phyloP scores from a whole-genome alignment of 257 asterid species.

The Ilex asprella region DNA sequence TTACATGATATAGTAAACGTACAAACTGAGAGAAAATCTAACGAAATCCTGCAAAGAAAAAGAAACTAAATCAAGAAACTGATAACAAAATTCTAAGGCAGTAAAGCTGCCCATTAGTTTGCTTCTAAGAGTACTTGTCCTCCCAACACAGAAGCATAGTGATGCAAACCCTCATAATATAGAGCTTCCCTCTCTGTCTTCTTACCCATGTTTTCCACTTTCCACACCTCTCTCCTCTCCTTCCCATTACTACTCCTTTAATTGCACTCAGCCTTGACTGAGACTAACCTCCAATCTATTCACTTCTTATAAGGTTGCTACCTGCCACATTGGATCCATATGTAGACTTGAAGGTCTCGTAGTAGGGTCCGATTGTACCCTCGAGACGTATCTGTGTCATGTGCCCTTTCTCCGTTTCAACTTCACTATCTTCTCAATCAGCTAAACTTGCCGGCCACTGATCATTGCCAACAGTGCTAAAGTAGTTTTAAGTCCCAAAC shows the following conservation, averaged over 20 bases:
- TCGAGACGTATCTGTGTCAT: background rate
- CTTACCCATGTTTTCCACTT: background rate
- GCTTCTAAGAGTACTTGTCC: background rate
- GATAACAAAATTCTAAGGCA: no score
- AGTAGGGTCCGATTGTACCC: constrained; percentile 31
- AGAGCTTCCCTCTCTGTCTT: background rate
- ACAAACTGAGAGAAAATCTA: no score
- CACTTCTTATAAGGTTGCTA: no score
- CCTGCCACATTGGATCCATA: no score
- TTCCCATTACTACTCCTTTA: background rate
- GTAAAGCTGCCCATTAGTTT: no score
- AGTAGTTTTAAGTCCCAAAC: background rate
- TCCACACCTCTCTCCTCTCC: background rate
- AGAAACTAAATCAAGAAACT: no score
- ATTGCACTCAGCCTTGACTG: no score
- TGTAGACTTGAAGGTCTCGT: constrained; percentile 16
- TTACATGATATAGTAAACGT: no score
- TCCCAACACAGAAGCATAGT: background rate
- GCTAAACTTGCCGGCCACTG: constrained; percentile 27
- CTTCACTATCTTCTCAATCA: constrained; percentile 14
- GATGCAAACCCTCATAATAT: background rate
- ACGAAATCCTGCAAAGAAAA: no score
- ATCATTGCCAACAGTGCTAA: constrained; percentile 17
- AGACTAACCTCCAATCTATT: no score
- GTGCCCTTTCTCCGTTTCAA: background rate